Conservation (phyloP, 2,329 filamentous ascomycete genomes). For the Ophiostoma sp. region DNA sequence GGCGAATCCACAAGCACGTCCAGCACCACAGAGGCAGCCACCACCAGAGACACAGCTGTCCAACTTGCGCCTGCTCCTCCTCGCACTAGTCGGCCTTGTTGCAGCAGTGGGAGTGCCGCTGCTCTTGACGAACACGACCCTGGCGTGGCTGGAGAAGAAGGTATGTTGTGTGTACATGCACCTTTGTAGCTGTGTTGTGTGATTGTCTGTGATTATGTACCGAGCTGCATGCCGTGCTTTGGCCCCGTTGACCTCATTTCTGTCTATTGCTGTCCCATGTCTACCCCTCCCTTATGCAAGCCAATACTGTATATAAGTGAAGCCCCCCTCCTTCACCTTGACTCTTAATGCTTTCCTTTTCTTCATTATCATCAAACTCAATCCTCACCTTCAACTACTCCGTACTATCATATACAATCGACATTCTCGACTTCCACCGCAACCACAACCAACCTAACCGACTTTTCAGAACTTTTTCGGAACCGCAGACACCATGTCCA, state of each 20-base stretch:
- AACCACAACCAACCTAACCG: background rate
- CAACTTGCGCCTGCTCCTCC: background rate
- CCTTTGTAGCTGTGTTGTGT: background rate
- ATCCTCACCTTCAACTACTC: background rate
- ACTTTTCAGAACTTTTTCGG: slow-evolving; percentile 4
- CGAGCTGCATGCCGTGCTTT: slow-evolving; percentile 4
- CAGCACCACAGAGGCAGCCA: background rate
- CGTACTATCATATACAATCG: no score
- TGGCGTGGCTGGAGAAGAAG: slow-evolving; percentile 9
- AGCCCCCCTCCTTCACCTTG: background rate
- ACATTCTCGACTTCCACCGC: background rate
- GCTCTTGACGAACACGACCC: slow-evolving; percentile 9
- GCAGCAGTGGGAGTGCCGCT: slow-evolving; percentile 9
- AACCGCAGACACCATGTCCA: slow-evolving; percentile 31
- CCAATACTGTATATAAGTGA: slow-evolving; percentile 2
- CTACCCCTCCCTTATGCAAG: background rate
- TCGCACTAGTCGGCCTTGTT: slow-evolving; percentile 4
- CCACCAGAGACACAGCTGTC: background rate
- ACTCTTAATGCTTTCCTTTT: background rate
- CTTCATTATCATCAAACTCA: background rate
- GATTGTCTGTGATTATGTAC: background rate
- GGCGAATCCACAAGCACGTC: background rate
- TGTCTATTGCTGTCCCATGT: background rate
- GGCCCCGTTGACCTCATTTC: slow-evolving; percentile 1
- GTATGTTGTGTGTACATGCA: background rate